These are phyloP conservation scores for Angomonas deanei DNA, from an alignment of 208 protist genomes.

Conservation along the genomic window DNA sequence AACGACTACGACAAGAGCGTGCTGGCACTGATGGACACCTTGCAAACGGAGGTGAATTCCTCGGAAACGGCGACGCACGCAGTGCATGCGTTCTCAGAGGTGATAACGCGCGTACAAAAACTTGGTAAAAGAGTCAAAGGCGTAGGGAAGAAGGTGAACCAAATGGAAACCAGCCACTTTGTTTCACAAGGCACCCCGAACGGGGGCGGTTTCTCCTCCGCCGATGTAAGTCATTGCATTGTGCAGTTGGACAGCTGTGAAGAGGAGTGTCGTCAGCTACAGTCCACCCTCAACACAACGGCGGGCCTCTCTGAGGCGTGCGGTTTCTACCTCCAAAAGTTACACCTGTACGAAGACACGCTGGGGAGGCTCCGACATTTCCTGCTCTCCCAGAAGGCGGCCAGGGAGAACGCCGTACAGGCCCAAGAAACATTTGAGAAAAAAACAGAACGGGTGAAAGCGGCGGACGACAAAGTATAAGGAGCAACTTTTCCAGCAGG, in stretches of 20 bases:
- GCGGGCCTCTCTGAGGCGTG: no score
- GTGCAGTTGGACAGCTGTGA: no score
- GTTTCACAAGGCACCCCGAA: not conserved
- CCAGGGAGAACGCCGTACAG: not conserved
- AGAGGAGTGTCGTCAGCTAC: not conserved
- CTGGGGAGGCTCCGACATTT: not conserved
- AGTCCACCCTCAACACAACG: no score
- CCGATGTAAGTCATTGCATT: no score
- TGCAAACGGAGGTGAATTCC: not conserved
- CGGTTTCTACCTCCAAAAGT: not conserved
- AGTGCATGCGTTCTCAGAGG: not conserved
- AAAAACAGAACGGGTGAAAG: not conserved
- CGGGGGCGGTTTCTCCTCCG: no score
- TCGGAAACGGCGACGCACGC: not conserved
- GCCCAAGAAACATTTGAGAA: not conserved
- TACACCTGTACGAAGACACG: not conserved
- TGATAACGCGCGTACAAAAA: not conserved
- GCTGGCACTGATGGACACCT: not conserved
- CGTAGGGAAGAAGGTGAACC: not conserved
- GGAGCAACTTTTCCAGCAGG: not conserved
- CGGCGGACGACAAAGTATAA: not conserved
- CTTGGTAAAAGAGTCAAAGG: not conserved
- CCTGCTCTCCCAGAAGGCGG: not conserved
- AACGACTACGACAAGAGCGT: no score
- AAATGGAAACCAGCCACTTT: not conserved